Conservation (phyloP, 75 land plant species). For the Isoetes taiwanensis region DNA sequence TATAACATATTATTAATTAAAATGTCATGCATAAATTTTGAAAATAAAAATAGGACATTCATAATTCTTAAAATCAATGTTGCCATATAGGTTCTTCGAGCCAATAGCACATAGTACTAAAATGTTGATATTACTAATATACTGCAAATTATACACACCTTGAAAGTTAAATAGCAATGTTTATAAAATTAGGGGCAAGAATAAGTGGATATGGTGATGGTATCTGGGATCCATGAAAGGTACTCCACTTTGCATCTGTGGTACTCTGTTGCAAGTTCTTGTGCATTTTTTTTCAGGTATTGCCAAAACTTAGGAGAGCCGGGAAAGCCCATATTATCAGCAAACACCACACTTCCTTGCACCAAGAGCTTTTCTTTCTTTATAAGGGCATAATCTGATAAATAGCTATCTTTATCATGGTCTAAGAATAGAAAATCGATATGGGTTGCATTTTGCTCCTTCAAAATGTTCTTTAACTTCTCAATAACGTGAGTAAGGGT, state of each 20-base stretch:
- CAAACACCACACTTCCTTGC: constrained; percentile 10
- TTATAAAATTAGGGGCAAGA: no score
- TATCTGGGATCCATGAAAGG: not conserved
- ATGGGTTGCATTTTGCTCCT: not conserved
- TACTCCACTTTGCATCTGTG: constrained; percentile 1
- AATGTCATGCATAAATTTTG: no score
- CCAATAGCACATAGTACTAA: no score
- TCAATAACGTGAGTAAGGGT: not conserved
- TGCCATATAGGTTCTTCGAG: no score
- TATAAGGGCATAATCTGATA: constrained; percentile 9
- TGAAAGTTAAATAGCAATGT: no score
- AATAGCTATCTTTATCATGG: constrained; percentile 9
- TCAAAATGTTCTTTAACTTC: not conserved
- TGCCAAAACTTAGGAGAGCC: constrained; percentile 5
- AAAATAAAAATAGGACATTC: no score
- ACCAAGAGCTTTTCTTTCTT: constrained; percentile 10
- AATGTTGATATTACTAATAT: no score
- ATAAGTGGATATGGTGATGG: not conserved
- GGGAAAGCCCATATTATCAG: constrained; percentile 15
- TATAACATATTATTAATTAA: no score
- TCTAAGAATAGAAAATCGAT: constrained; percentile 15
- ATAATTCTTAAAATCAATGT: no score
- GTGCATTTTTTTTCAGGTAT: not conserved
- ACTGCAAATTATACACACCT: no score
- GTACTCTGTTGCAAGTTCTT: not conserved